These are phyloP conservation scores for Tricharina praecox DNA, from an alignment of 495 filamentous ascomycete genomes.

Conservation along the genomic window DNA sequence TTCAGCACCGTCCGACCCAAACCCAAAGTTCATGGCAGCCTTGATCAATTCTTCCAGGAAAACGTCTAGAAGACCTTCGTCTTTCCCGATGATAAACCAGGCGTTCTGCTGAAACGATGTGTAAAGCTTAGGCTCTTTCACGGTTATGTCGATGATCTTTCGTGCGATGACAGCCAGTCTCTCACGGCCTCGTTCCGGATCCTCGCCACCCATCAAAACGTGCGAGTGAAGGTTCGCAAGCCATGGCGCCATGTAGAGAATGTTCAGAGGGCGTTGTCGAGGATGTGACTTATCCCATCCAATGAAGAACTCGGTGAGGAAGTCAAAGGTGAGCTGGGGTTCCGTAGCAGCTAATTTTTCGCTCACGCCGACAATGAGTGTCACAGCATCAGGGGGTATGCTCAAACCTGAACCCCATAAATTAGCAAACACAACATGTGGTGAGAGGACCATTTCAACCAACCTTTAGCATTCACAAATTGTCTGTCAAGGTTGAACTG, in stretches of 20 bases:
- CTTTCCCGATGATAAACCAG: conserved; percentile 44
- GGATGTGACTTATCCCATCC: conserved; percentile 49
- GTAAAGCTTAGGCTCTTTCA: conserved; percentile 39
- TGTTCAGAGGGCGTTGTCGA: conserved; percentile 43
- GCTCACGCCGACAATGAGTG: conserved; percentile 46
- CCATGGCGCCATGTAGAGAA: conserved; percentile 53
- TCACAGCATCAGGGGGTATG: conserved; percentile 43
- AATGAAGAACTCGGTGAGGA: conserved; percentile 50
- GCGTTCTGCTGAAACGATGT: conserved; percentile 42
- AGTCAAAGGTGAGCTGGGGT: conserved; percentile 48
- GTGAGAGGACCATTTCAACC: not conserved
- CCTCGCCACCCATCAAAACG: conserved; percentile 37
- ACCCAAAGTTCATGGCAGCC: conserved; percentile 37
- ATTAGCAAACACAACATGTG: not conserved
- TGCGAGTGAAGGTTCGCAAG: conserved; percentile 39
- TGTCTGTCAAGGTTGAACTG: conserved; percentile 43
- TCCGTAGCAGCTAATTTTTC: conserved; percentile 42
- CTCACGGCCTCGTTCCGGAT: conserved; percentile 44
- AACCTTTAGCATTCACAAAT: conserved; percentile 42
- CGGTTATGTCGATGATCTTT: conserved; percentile 44
- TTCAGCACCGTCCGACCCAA: conserved; percentile 41
- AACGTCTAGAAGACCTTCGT: conserved; percentile 44
- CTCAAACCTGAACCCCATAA: conserved; percentile 25
- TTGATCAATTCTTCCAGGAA: conserved; percentile 48
- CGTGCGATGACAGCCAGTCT: conserved; percentile 43